Evolutionary conservation across 1,284 basidiomycete genomes (phyloP).

Genomic region (Malassezia equina): DNA sequence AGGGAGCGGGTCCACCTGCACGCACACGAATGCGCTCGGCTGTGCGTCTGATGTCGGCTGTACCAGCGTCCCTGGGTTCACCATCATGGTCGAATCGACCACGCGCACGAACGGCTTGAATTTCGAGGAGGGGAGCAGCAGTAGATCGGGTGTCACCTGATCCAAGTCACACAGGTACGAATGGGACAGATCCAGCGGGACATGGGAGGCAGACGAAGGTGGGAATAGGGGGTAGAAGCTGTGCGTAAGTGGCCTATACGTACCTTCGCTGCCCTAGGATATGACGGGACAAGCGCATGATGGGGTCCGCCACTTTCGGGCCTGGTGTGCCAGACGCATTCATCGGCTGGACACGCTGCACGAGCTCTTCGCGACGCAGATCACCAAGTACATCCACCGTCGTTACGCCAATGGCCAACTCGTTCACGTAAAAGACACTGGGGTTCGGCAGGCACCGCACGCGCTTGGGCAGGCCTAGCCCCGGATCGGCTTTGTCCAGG

Average conservation of each 20-base stretch:
- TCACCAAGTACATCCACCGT: slow-evolving; percentile 83
- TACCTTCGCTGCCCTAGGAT: slow-evolving; percentile 76
- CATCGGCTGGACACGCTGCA: slow-evolving; percentile 56
- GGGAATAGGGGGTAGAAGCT: slow-evolving; percentile 95
- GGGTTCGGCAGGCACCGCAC: slow-evolving; percentile 79
- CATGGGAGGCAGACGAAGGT: slow-evolving; percentile 58
- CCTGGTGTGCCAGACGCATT: slow-evolving; percentile 1
- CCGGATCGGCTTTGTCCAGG: slow-evolving; percentile 51
- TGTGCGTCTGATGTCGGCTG: background rate
- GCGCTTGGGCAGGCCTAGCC: slow-evolving; percentile 50
- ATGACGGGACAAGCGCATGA: slow-evolving; percentile 69
- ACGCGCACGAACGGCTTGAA: slow-evolving; percentile 49
- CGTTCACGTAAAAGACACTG: slow-evolving; percentile 70
- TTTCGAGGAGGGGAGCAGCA: slow-evolving; percentile 63
- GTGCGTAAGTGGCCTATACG: slow-evolving; percentile 19
- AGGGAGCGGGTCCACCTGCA: slow-evolving; percentile 18
- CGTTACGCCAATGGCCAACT: slow-evolving; percentile 64
- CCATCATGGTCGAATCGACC: slow-evolving; percentile 58
- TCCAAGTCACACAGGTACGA: slow-evolving; percentile 27
- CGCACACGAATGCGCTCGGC: slow-evolving; percentile 1
- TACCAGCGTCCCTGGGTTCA: slow-evolving; percentile 56
- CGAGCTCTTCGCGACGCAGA: slow-evolving; percentile 70
- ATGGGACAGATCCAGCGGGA: slow-evolving; percentile 35
- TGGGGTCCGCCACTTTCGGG: slow-evolving; percentile 56
- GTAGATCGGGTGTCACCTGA: slow-evolving; percentile 60